Base-by-base conservation (phyloP, 2,329 filamentous ascomycete species). In the Raffaelea ambrosiae region DNA sequence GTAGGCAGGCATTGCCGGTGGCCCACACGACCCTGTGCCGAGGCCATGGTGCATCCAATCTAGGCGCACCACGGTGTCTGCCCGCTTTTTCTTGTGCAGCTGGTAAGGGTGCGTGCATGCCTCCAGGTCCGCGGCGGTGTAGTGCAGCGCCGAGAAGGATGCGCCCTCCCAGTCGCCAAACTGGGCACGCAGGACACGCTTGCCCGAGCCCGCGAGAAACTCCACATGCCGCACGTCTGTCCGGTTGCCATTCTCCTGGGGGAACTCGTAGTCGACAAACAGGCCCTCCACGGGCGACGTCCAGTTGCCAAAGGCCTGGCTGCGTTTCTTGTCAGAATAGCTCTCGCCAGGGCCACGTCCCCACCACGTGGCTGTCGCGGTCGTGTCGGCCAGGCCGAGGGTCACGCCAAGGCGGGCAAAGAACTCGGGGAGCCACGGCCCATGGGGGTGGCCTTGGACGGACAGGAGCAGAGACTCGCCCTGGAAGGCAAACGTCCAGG, bases 211-310 rank as follows among this genome's bases (percentile, higher is more conserved):
- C 31, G 9, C 36, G 13, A 7, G 70, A 70, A 77, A 66, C 59
- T 71, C 67, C 4, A 84, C 69, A 74, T 78, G 83, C 2, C 76
- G 67, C 2, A 76, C 75, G 55, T 85, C 81, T 0, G 75, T 80
- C 18, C 79, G 68, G 59, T 86, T 85, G 0, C 79, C 78, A 26
- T 69, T 72, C 50, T 87, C 83, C 60, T 87, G 83, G 0, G 83
- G 83, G 48, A 77, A 80, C 53, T 87, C 83, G 57, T 84, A 86
- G 38, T 75, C 69, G 2, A 74, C 68, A 59, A 73, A 77, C 0
- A 86, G 65, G 1, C 72, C 66, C 40, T 76, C 72, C 2, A 80
- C 63, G 1, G 54, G 55, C 10, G 61, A 55, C 3, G 66, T 65
- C 63, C 70, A 80, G 41, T 72, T 73, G 5, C 78, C 81, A 3